Base-by-base conservation (phyloP, 1,284 basidiomycete genomes). In the Ceratobasidium papillatum region DNA sequence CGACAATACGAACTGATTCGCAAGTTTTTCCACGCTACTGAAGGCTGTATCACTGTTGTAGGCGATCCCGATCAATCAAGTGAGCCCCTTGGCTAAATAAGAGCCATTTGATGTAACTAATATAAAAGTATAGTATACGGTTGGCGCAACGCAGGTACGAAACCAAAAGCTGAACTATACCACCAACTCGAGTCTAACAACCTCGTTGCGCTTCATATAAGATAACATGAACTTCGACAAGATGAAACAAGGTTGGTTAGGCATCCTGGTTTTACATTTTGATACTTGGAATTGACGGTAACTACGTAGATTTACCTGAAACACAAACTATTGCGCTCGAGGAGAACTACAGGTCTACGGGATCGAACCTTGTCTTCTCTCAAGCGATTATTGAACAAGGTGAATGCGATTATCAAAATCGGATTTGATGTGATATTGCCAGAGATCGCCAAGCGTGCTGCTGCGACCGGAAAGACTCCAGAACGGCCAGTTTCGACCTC, bases 11-110 rank as follows among this genome's bases (percentile, higher is more conserved):
- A 92, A 76, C 87, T 97, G 36, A 93, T 97, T 45, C 14, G 34
- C 91, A 85, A 84, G 74, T 84, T 87, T n/a, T 89, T 96, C 74
- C 91, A 90, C 0, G 80, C 85, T 19, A 81, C 83, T 0, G 81
- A 84, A 38, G 82, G 85, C 38, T 88, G 90, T 76, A 86, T 96
- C 34, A 95, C 91, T 4, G 88, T 96, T 52, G 95, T 98, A 3
- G 95, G 95, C 0, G 95, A 98, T 82, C 95, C 95, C 0, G 95
- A 98, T 81, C 95, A 97, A 80, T 94, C 93, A 2, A 96, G 90
- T 91, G 75, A 65, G 85, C 11, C 12, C 54, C 25, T 3, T 14
- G 80, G 47, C n/a, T n/a, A n/a, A n/a, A n/a, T 17, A 17, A n/a
- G 11, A 47, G 8, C 7, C 19, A 11, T 9, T 47, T 47, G 9